A percentile compares a stretch with the other conserved stretches of the same genome.
These are phyloP conservation scores for Vitis rupestris DNA, from an alignment of 164 flowering plant genomes.

Conservation along the genomic window DNA sequence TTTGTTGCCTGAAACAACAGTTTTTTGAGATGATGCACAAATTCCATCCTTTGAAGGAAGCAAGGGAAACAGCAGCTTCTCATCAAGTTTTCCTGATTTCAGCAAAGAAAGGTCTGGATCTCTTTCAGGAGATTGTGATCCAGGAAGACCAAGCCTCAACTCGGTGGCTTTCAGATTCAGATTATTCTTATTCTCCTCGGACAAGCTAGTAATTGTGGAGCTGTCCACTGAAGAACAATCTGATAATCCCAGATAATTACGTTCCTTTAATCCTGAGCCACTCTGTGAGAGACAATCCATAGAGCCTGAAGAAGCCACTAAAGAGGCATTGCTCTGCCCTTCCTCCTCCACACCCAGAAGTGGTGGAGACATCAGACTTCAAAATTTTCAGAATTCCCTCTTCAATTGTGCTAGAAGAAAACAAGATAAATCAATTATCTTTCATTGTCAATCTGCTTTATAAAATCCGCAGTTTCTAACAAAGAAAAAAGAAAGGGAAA, in stretches of 20 bases:
- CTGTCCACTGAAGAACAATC: constrained; percentile 89
- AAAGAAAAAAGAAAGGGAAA: too few relatives aligned
- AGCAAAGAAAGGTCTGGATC: constrained; percentile 43
- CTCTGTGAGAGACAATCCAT: constrained; percentile 41
- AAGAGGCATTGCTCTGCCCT: constrained; percentile 41
- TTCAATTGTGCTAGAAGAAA: constrained; percentile 3
- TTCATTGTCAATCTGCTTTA: not conserved
- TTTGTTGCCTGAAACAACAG: constrained; percentile 69
- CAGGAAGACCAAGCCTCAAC: constrained; percentile 92
- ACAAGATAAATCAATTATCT: not conserved
- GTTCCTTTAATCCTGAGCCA: constrained; percentile 54
- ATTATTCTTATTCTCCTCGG: constrained; percentile 44
- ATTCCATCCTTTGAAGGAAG: constrained; percentile 60
- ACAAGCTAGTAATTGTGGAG: constrained; percentile 47
- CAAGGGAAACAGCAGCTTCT: constrained; percentile 81
- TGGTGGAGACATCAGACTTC: constrained; percentile 57
- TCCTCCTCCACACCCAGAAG: constrained; percentile 53
- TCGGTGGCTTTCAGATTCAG: constrained; percentile 86
- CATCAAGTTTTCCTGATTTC: constrained; percentile 54
- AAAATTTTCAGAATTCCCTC: not conserved
- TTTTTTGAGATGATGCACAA: constrained; percentile 42
- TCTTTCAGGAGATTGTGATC: constrained; percentile 79
- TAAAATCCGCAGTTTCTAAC: too few relatives aligned
- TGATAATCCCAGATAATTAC: constrained; percentile 74
- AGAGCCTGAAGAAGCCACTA: constrained; percentile 47